phyloP scores from a whole-genome alignment of 2,329 filamentous ascomycete species.

The Hypoxylon sp. region DNA sequence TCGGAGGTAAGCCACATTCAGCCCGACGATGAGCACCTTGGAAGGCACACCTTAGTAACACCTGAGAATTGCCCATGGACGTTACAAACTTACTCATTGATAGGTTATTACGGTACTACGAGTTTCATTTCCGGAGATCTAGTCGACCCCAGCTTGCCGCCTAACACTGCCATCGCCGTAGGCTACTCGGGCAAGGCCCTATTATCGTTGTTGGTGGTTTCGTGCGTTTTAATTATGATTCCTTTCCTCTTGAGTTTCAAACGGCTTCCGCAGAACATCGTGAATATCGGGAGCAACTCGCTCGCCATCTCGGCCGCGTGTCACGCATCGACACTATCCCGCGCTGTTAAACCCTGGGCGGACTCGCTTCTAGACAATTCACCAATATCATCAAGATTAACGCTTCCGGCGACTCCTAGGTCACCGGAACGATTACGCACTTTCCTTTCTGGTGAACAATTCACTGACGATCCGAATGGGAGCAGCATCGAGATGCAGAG shows the following conservation, averaged over 20 bases:
- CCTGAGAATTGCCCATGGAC: no score
- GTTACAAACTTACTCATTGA: not conserved
- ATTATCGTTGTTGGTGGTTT: slow-evolving; percentile 23
- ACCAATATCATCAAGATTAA: not conserved
- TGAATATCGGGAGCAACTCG: slow-evolving; percentile 41
- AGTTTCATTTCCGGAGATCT: not conserved
- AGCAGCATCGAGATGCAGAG: slow-evolving; percentile 27
- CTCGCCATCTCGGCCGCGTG: slow-evolving; percentile 43
- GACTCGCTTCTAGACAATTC: not conserved
- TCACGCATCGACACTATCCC: slow-evolving; percentile 37
- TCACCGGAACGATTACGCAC: slow-evolving; percentile 7
- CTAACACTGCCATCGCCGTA: slow-evolving; percentile 28
- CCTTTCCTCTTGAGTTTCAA: slow-evolving; percentile 34
- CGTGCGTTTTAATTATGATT: slow-evolving; percentile 27
- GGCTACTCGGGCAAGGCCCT: slow-evolving; percentile 33
- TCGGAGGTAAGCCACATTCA: slow-evolving; percentile 37
- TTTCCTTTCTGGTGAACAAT: not conserved
- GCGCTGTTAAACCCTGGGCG: slow-evolving; percentile 1
- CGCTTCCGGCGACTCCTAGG: slow-evolving; percentile 7
- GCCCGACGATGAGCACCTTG: no score
- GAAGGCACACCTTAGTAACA: no score
- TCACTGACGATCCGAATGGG: slow-evolving; percentile 10
- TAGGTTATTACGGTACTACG: slow-evolving; percentile 32
- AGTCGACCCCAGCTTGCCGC: slow-evolving; percentile 33
- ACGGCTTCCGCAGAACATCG: slow-evolving; percentile 35